Evolutionary conservation across 2,329 filamentous ascomycete species (phyloP), one percentile per base, ranked within the genome.

Genomic region (Aspergillus fumigatus): DNA sequence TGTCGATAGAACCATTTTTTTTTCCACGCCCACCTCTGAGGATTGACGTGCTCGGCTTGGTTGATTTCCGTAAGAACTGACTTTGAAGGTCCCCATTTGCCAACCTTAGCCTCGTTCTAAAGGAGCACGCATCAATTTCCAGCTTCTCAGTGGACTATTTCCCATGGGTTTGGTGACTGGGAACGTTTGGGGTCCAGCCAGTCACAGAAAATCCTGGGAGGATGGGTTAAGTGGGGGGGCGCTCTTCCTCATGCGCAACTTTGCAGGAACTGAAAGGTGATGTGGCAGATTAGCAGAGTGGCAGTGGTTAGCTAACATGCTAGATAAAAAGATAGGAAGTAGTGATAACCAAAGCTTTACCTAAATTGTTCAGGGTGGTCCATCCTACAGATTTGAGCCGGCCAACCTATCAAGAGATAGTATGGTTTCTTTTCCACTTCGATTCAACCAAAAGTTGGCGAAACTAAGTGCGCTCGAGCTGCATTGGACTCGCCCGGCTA

Each of bases 401-500:
- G 8, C 3, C 43, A 47, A 23, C n/a, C 21, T 23, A 47, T 47
- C 21, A 47, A 4, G 19, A 11, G 21, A 43, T 9, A 3, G n/a
- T 8, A 21, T 43, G 8, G 40, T 43, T 43, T 21, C 40, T 43
- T 43, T 43, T 43, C 40, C 19, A 11, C 52, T 61, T 52, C 56
- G 50, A 56, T 58, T 55, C 45, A 56, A n/a, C 53, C 38, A 54
- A 52, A 59, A 57, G 54, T 62, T 57, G 56, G 58, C 19, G 21
- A 47, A 32, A 51, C 57, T 59, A 51, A 49, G 50, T 40, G 52
- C 54, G 56, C 50, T 48, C 32, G 27, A 48, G 53, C 50, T 56
- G 55, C 59, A 62, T 52, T 47, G 43, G 62, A 60, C 62, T 63
- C 55, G 58, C 59, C 43, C 58, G 62, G 56, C 57, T 64, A 59